phyloP scores from a whole-genome alignment of 345 rosid genomes.

The Excoecaria agallocha region DNA sequence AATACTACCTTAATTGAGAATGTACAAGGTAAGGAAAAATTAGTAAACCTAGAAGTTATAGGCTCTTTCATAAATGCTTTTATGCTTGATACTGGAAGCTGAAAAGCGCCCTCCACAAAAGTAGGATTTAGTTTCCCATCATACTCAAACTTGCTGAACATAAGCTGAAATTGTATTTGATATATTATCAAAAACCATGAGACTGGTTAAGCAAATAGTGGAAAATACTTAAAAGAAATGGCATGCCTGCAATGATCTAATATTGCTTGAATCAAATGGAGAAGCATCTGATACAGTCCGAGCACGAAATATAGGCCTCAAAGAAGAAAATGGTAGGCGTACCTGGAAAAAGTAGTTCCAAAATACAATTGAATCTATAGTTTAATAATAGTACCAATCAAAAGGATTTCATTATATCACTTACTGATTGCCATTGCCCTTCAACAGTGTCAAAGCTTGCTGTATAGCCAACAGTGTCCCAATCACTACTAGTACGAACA shows the following conservation, averaged over 20 bases:
- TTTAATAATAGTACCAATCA: background rate
- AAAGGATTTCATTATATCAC: constrained; percentile 19
- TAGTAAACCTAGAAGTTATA: constrained; percentile 70
- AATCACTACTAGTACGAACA: constrained; percentile 67
- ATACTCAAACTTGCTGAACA: constrained; percentile 96
- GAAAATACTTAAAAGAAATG: background rate
- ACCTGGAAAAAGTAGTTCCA: constrained; percentile 38
- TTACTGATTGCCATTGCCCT: constrained; percentile 90
- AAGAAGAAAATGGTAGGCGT: constrained; percentile 67
- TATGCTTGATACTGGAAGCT: constrained; percentile 72
- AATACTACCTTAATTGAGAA: background rate
- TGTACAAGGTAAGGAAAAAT: background rate
- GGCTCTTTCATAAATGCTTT: constrained; percentile 70
- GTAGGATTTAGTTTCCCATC: constrained; percentile 91
- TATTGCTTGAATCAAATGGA: constrained; percentile 64
- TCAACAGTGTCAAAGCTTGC: constrained; percentile 67
- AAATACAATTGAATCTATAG: constrained; percentile 4
- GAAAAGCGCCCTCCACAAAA: constrained; percentile 78
- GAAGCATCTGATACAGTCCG: constrained; percentile 67
- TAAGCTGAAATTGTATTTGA: constrained; percentile 52
- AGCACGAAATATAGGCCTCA: constrained; percentile 90
- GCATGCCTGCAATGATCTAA: constrained; percentile 77
- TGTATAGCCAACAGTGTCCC: constrained; percentile 94
- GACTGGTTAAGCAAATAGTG: background rate
- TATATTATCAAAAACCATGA: constrained; percentile 17